Conservation (phyloP, 768 basidiomycete species). For the Gautieria morchelliformis region DNA sequence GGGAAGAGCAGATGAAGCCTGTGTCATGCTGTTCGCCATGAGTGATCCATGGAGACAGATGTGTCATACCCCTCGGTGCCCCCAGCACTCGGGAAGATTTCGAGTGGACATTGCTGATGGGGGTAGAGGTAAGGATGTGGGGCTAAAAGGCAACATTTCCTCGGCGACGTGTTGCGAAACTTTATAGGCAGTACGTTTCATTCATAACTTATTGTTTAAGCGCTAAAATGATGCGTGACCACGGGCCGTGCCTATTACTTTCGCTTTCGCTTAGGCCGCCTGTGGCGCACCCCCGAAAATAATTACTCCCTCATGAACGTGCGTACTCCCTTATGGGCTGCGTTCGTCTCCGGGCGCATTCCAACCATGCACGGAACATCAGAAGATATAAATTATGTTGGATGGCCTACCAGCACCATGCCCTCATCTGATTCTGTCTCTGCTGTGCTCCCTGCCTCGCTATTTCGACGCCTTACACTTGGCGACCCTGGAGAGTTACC, state of each 20-base stretch:
- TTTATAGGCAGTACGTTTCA: no score
- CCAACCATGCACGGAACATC: background rate
- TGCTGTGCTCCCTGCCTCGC: constrained; percentile 41
- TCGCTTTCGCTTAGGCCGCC: no score
- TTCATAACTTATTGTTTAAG: no score
- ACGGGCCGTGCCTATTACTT: no score
- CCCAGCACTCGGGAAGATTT: constrained; percentile 63
- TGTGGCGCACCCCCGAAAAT: no score
- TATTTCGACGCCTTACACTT: constrained; percentile 25
- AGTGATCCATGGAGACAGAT: constrained; percentile 5
- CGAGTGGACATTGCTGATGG: constrained; percentile 1
- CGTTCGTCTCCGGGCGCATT: background rate
- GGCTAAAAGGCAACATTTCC: no score
- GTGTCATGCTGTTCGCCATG: constrained; percentile 9
- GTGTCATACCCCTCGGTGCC: constrained; percentile 52
- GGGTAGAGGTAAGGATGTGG: background rate
- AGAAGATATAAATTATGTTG: constrained; percentile 17
- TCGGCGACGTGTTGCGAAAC: no score
- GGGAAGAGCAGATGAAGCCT: constrained; percentile 81
- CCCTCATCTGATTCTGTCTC: constrained; percentile 84
- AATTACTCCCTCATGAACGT: no score
- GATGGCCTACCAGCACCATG: constrained; percentile 68
- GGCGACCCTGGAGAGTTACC: constrained; percentile 6
- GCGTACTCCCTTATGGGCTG: background rate
- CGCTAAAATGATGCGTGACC: no score